A percentile compares a stretch with the other conserved stretches of the same genome.
Evolutionary conservation across 208 protist genomes (phyloP).

Genomic region (Crithidia sp.): DNA sequence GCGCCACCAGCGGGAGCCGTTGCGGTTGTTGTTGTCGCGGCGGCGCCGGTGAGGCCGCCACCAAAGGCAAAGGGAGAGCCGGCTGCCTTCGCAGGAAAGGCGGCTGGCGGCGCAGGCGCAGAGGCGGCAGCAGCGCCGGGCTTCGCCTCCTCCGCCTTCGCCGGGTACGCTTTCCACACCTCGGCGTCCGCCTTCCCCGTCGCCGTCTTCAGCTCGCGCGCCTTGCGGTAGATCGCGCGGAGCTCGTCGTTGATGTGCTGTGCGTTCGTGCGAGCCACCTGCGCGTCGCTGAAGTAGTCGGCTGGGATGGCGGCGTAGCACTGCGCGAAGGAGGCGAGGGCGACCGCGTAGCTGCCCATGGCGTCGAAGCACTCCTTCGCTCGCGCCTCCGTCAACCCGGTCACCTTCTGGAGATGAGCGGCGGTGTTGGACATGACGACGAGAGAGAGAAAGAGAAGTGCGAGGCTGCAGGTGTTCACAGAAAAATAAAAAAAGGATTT

Average conservation of each 20-base stretch:
- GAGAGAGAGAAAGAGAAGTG: background rate
- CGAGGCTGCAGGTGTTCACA: background rate
- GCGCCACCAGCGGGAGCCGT: background rate
- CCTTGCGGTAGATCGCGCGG: conserved; percentile 59
- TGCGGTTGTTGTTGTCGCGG: no score
- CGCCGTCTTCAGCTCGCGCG: conserved; percentile 55
- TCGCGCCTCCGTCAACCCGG: conserved; percentile 55
- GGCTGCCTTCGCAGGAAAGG: conserved; percentile 6
- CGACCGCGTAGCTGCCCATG: conserved; percentile 63
- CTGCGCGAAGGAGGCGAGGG: conserved; percentile 83
- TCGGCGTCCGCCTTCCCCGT: conserved; percentile 46
- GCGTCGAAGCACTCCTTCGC: conserved; percentile 70
- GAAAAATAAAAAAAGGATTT: background rate
- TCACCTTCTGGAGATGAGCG: conserved; percentile 62
- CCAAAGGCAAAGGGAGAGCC: conserved; percentile 13
- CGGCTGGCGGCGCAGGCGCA: conserved; percentile 2
- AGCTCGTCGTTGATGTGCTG: conserved; percentile 75
- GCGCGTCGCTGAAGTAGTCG: conserved; percentile 59
- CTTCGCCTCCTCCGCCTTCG: conserved; percentile 1
- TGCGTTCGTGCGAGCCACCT: conserved; percentile 41
- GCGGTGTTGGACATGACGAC: conserved; percentile 26
- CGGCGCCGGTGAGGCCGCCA: background rate
- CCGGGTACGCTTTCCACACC: conserved; percentile 60
- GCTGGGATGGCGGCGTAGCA: conserved; percentile 56
- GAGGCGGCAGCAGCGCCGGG: background rate